These are phyloP conservation scores for Backusella liffmaniae DNA, from an alignment of 192 early-diverging fungal genomes.

Conservation along the genomic window DNA sequence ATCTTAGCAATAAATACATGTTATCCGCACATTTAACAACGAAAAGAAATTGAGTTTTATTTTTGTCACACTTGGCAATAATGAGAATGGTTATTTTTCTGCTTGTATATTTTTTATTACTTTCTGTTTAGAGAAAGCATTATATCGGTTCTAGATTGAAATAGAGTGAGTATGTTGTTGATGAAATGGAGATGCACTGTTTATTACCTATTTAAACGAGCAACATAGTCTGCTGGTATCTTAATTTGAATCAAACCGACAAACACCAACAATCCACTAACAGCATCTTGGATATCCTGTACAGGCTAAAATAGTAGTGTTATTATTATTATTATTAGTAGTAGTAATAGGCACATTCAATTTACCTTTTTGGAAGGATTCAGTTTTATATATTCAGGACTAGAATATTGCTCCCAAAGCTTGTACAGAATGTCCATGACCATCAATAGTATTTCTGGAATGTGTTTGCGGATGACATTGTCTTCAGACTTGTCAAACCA, in stretches of 20 bases:
- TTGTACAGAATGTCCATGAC: background rate
- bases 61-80: background rate
- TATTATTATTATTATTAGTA: no score
- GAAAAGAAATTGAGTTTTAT: background rate
- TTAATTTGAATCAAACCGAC: background rate
- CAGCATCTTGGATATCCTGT: background rate
- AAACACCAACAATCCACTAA: background rate
- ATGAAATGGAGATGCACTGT: background rate
- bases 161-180: background rate
- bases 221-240: background rate
- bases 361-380: constrained; percentile 5
- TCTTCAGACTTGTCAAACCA: constrained; percentile 2
- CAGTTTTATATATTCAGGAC: background rate
- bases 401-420: background rate
- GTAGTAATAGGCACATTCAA: no score
- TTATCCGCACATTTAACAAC: background rate
- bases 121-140: background rate
- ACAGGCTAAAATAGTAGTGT: background rate
- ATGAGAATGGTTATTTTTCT: background rate
- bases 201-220: background rate
- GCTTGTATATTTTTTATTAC: background rate
- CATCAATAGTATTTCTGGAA: background rate
- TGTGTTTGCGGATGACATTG: constrained; percentile 3
- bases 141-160: background rate
- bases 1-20: background rate